phyloP scores from a whole-genome alignment of 2,329 filamentous ascomycete species.

The Ophiostoma ulmi region DNA sequence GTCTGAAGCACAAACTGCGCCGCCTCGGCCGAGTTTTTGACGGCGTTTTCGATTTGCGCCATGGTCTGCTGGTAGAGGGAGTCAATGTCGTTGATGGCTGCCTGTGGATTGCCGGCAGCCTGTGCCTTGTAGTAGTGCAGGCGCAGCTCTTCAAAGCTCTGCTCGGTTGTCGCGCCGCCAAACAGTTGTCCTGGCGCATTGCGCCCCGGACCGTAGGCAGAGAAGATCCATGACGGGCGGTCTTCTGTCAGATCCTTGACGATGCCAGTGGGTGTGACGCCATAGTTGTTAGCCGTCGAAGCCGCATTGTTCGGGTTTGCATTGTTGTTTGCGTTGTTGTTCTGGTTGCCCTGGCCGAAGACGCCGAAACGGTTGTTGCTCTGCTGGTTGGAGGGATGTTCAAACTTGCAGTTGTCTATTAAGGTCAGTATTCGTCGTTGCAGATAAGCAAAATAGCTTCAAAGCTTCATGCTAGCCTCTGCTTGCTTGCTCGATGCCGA shows the following conservation, averaged over 20 bases:
- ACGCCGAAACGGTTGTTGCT: conserved; percentile 56
- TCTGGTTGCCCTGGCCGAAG: conserved; percentile 28
- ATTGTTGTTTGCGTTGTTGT: background rate
- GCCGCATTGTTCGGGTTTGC: background rate
- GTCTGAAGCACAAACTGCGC: conserved; percentile 62
- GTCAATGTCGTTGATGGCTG: conserved; percentile 54
- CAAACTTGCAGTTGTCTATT: conserved; percentile 50
- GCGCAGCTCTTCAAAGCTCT: conserved; percentile 83
- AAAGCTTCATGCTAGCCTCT: background rate
- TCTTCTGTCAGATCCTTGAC: conserved; percentile 64
- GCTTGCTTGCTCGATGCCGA: conserved; percentile 20
- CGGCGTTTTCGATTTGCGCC: conserved; percentile 65
- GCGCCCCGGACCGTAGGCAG: conserved; percentile 72
- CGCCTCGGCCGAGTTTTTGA: conserved; percentile 66
- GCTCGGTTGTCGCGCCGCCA: conserved; percentile 71
- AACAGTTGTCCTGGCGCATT: conserved; percentile 79
- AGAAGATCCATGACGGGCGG: conserved; percentile 77
- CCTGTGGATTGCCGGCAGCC: conserved; percentile 54
- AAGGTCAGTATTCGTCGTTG: background rate
- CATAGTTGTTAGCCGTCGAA: conserved; percentile 38
- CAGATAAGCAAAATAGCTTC: background rate
- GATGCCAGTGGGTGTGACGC: conserved; percentile 55
- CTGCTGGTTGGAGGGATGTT: conserved; percentile 42
- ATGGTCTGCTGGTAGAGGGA: conserved; percentile 59
- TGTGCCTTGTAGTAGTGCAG: conserved; percentile 62